A percentile compares a stretch with the other conserved stretches of the same genome.
phyloP scores from a whole-genome alignment of 164 flowering plant genomes.

The Magnolia changhungtana region DNA sequence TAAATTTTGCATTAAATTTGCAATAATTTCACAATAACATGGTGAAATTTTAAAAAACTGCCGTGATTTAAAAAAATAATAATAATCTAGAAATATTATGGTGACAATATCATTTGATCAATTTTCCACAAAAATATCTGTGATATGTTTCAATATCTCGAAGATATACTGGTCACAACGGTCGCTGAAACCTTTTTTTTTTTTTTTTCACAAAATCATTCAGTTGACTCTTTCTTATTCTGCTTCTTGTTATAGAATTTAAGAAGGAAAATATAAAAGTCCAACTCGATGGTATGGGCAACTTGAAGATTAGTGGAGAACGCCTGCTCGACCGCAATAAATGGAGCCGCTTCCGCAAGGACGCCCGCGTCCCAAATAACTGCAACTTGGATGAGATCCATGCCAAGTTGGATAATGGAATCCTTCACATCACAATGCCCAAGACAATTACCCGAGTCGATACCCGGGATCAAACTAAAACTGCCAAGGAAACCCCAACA shows the following conservation, averaged over 20 bases:
- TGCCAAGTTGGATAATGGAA: slow-evolving; percentile 46
- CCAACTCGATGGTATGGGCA: slow-evolving; percentile 32
- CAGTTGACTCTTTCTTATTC: neutral
- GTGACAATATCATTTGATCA: neutral
- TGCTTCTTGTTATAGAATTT: slow-evolving; percentile 37
- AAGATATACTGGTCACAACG: too few species aligned
- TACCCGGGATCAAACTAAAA: neutral
- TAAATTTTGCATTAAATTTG: too few species aligned
- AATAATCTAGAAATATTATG: neutral
- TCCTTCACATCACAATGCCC: slow-evolving; percentile 44
- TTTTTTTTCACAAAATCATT: too few species aligned
- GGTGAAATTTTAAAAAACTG: neutral
- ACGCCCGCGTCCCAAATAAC: slow-evolving; percentile 31
- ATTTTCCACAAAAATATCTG: too few species aligned
- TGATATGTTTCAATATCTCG: too few species aligned
- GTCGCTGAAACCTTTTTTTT: too few species aligned
- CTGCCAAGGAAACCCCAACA: neutral
- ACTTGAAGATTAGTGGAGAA: slow-evolving; percentile 47
- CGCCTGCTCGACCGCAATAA: slow-evolving; percentile 29
- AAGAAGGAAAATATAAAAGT: slow-evolving; percentile 54
- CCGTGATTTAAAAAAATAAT: neutral
- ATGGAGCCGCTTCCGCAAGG: slow-evolving; percentile 43
- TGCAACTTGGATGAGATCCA: slow-evolving; percentile 28
- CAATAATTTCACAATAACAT: neutral
- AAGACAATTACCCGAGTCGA: slow-evolving; percentile 18